Evolutionary conservation across 192 early-diverging fungal species (phyloP), one percentile per base, ranked within the genome.

Genomic region (Entomortierella parvispora): DNA sequence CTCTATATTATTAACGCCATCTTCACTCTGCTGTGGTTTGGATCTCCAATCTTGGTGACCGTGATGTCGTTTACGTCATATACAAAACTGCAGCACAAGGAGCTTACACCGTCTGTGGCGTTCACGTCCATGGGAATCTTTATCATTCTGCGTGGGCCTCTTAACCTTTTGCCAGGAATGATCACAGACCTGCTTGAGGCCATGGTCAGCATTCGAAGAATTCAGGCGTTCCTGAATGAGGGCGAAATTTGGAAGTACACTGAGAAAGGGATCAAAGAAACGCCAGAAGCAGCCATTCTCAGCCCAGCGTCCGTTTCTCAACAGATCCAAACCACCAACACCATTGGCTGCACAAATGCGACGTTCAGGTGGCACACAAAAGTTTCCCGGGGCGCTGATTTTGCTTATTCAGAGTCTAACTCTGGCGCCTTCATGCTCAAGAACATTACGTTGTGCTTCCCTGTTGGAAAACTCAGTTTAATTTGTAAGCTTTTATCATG

Each of bases 161-260:
- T 88, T 12, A 84, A 82, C 54, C 65, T 80, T 22, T 46, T 88
- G 2, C 81, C 81, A 23, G 63, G 69, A 46, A 67, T 79, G 51
- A 47, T 80, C 9, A 62, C 62, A 17, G 81, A 80, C 20, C 33
- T 82, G 42, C 34, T 79, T 32, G 68, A 79, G n/a, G 56, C 78
- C 14, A 53, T 65, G 45, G 81, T 79, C 25, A 74, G 84, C 56
- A 79, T 92, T 2, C 65, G 68, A 18, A 88, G 92, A 42, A 85
- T 99, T 20, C 87, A 87, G 44, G 68, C 80, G 25, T 98, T 93
- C 66, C 80, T 98, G 51, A 74, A 82, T n/a, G 92, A 95, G 71
- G 72, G 81, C 12, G 93, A 95, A 14, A 69, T 95, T 17, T 87
- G 89, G 66, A 80, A 69, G 44, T 81, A 88, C 10, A 68, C 69